Evolutionary conservation across 441 rosid genomes (phyloP).

Genomic region (Pelargonium fulgidum): DNA sequence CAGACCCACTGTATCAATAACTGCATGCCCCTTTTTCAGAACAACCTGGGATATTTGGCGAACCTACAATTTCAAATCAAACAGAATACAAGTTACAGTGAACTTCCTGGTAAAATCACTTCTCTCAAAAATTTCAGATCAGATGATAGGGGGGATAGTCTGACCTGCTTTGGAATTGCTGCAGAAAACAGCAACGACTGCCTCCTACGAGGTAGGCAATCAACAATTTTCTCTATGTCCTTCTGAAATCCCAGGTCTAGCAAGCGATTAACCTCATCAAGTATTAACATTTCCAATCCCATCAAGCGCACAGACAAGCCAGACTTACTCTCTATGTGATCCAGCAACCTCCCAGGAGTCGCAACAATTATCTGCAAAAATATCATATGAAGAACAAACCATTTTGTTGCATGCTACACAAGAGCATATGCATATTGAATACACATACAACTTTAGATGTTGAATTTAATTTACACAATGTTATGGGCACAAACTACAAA

Average conservation of each 20-base stretch:
- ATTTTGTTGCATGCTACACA: background rate
- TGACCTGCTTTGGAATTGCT: conserved; percentile 87
- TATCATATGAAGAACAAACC: conserved; percentile 15
- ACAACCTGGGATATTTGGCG: conserved; percentile 89
- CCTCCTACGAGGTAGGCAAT: conserved; percentile 75
- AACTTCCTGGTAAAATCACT: background rate
- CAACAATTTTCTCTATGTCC: conserved; percentile 83
- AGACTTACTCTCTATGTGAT: conserved; percentile 84
- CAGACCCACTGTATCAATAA: conserved; percentile 70
- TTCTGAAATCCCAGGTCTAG: conserved; percentile 88
- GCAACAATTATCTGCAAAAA: conserved; percentile 72
- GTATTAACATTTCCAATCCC: conserved; percentile 79
- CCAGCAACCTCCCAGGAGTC: conserved; percentile 91
- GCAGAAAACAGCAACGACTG: conserved; percentile 88
- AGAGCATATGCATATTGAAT: no score
- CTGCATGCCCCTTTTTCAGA: conserved; percentile 71
- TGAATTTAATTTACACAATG: background rate
- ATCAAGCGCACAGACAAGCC: conserved; percentile 68
- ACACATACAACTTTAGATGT: no score
- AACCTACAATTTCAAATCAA: conserved; percentile 43
- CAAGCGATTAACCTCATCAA: conserved; percentile 90
- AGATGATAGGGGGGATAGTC: conserved; percentile 13
- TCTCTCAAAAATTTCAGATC: conserved; percentile 8
- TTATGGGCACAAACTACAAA: background rate
- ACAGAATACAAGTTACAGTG: conserved; percentile 10